Percentiles rank a stretch among this genome's conserved stretches.
Evolutionary conservation across 139 green algal species (phyloP).

Genomic region (Chlamydomonas incerta): DNA sequence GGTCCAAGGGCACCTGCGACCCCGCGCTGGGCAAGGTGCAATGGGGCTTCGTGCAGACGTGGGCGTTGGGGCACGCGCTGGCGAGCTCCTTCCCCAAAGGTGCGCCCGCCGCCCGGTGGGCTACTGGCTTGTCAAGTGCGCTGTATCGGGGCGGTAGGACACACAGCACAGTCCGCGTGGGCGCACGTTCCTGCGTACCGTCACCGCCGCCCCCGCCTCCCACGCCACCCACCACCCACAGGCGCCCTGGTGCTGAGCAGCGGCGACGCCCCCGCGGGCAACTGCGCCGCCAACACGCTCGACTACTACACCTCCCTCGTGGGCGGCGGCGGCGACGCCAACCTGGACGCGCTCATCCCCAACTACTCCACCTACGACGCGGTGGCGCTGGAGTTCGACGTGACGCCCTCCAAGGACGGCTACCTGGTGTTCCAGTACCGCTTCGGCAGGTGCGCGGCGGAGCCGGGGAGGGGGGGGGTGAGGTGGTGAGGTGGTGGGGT

Average conservation of each 20-base stretch:
- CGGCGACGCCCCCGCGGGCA: background rate
- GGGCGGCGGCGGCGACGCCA: conserved; percentile 18
- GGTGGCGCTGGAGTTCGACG: conserved; percentile 31
- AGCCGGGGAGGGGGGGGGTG: too few species aligned
- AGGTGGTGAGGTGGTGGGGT: too few species aligned
- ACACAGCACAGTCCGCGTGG: too few species aligned
- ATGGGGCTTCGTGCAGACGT: conserved; percentile 7
- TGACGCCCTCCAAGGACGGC: conserved; percentile 22
- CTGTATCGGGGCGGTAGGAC: too few species aligned
- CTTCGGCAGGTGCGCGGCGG: background rate
- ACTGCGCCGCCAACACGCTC: conserved; percentile 12
- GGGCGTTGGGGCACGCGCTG: background rate
- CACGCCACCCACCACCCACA: background rate
- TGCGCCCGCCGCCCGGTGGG: too few species aligned
- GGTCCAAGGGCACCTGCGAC: conserved; percentile 27
- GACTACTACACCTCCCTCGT: conserved; percentile 12
- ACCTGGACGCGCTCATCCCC: conserved; percentile 40
- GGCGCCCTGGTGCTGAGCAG: conserved; percentile 31
- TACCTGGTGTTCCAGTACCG: conserved; percentile 39
- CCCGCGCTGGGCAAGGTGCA: background rate
- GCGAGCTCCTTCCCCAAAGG: conserved; percentile 1
- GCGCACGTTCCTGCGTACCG: too few species aligned
- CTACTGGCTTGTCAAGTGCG: too few species aligned
- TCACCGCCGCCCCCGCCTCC: too few species aligned
- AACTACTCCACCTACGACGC: conserved; percentile 43